phyloP scores from a whole-genome alignment of 2,329 filamentous ascomycete species.

The Stagonosporopsis vannaccii region DNA sequence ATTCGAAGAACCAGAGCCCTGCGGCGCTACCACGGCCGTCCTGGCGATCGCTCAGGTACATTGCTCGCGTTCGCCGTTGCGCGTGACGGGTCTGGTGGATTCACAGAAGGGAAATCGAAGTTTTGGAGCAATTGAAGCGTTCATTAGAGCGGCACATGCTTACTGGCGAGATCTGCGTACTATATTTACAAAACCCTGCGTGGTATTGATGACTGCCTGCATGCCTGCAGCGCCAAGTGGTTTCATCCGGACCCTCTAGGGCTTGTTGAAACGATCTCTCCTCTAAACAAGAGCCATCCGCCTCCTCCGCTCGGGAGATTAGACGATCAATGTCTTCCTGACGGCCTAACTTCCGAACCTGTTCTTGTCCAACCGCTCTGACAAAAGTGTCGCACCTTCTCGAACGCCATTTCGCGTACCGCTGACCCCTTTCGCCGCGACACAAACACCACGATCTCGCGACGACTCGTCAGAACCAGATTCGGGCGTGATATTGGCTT shows the following conservation, averaged over 20 bases:
- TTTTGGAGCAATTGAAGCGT: slow-evolving; percentile 7
- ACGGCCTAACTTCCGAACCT: slow-evolving; percentile 46
- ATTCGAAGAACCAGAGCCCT: slow-evolving; percentile 29
- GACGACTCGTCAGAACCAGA: slow-evolving; percentile 41
- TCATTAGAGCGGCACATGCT: slow-evolving; percentile 21
- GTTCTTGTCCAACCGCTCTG: slow-evolving; percentile 37
- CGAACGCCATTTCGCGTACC: slow-evolving; percentile 42
- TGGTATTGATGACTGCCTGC: slow-evolving; percentile 42
- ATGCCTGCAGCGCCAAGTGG: slow-evolving; percentile 48
- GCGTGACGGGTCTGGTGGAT: slow-evolving; percentile 17
- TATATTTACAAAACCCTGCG: slow-evolving; percentile 43
- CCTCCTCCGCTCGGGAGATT: slow-evolving; percentile 49
- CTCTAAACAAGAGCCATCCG: slow-evolving; percentile 50
- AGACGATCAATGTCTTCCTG: slow-evolving; percentile 51
- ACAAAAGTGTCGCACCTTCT: slow-evolving; percentile 47
- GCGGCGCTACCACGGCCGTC: slow-evolving; percentile 38
- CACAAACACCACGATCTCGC: slow-evolving; percentile 34
- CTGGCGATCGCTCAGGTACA: slow-evolving; percentile 37
- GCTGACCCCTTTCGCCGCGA: slow-evolving; percentile 37
- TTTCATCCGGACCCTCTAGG: slow-evolving; percentile 37
- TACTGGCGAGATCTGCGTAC: slow-evolving; percentile 32
- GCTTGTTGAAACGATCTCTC: slow-evolving; percentile 44
- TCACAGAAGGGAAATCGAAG: slow-evolving; percentile 8
- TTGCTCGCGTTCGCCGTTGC: slow-evolving; percentile 19
- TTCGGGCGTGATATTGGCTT: slow-evolving; percentile 47